A percentile compares a stretch with the other conserved stretches of the same genome.
Conservation (phyloP, 1,139 yeast species). For the Debaryomyces udenii region DNA sequence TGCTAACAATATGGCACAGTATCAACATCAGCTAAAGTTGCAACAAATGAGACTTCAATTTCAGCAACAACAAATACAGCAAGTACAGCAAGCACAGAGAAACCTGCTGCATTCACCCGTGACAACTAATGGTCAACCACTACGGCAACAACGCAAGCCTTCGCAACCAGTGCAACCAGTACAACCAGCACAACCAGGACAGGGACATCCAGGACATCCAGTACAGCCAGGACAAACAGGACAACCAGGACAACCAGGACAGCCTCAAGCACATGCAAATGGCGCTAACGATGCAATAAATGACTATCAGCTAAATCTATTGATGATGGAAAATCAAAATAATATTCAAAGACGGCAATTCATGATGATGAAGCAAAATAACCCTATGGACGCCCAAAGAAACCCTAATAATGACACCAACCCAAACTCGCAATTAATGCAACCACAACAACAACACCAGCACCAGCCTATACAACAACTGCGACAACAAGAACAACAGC, state of each 20-base stretch:
- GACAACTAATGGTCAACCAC: conserved; percentile 6
- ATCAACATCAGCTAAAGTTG: conserved; percentile 19
- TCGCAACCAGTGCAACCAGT: conserved; percentile 14
- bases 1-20: conserved; percentile 12
- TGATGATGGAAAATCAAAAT: conserved; percentile 32
- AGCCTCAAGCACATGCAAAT: conserved; percentile 2
- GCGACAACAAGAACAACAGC: conserved; percentile 15
- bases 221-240: neutral
- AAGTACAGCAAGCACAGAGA: conserved; percentile 15
- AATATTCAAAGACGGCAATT: conserved; percentile 29
- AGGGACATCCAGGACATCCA: neutral
- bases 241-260: neutral
- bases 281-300: conserved; percentile 21
- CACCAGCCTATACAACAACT: conserved; percentile 16
- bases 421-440: conserved; percentile 8
- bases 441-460: conserved; percentile 12
- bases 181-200: neutral
- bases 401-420: conserved; percentile 13
- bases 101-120: neutral
- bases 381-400: conserved; percentile 11
- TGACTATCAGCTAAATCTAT: conserved; percentile 29
- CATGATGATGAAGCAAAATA: conserved; percentile 22
- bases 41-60: conserved; percentile 20
- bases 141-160: conserved; percentile 14
- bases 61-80: conserved; percentile 16